Evolutionary conservation across 2,329 filamentous ascomycete genomes (phyloP).

Genomic region (Setomelanomma holmii): DNA sequence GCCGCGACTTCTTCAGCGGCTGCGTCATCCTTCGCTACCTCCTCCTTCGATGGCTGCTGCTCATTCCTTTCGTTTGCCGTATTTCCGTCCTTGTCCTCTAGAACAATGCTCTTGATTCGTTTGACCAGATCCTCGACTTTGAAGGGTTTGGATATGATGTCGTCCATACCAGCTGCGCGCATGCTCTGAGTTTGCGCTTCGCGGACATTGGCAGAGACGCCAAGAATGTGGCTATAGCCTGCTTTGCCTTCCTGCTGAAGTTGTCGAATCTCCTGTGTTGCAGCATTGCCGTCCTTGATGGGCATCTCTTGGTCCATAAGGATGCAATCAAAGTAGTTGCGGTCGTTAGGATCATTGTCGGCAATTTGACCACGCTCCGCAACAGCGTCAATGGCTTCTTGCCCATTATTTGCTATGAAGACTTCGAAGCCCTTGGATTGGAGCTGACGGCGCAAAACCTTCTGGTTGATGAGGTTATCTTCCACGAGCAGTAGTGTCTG

Average conservation of each 20-base stretch:
- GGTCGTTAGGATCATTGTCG: slow-evolving; percentile 15
- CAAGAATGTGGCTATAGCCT: slow-evolving; percentile 45
- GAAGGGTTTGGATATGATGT: slow-evolving; percentile 50
- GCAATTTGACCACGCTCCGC: slow-evolving; percentile 30
- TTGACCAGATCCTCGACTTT: slow-evolving; percentile 45
- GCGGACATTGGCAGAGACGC: slow-evolving; percentile 50
- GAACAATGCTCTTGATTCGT: slow-evolving; percentile 34
- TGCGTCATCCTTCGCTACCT: neutral
- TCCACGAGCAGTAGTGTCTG: slow-evolving; percentile 54
- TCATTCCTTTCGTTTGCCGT: neutral
- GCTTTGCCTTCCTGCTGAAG: slow-evolving; percentile 44
- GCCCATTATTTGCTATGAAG: slow-evolving; percentile 53
- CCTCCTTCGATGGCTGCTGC: neutral
- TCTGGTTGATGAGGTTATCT: slow-evolving; percentile 59
- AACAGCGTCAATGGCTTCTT: slow-evolving; percentile 53
- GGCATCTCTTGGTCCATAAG: slow-evolving; percentile 57
- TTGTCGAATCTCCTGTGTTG: slow-evolving; percentile 48
- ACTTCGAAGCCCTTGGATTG: slow-evolving; percentile 53
- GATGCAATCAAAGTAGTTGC: slow-evolving; percentile 50
- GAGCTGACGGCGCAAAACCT: slow-evolving; percentile 58
- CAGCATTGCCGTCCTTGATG: slow-evolving; percentile 52
- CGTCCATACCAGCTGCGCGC: slow-evolving; percentile 48
- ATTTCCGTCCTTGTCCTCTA: slow-evolving; percentile 6
- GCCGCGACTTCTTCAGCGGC: neutral
- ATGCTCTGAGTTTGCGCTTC: slow-evolving; percentile 43